Evolutionary conservation across 495 filamentous ascomycete genomes (phyloP).

Genomic region (Penicillium cinerascens): DNA sequence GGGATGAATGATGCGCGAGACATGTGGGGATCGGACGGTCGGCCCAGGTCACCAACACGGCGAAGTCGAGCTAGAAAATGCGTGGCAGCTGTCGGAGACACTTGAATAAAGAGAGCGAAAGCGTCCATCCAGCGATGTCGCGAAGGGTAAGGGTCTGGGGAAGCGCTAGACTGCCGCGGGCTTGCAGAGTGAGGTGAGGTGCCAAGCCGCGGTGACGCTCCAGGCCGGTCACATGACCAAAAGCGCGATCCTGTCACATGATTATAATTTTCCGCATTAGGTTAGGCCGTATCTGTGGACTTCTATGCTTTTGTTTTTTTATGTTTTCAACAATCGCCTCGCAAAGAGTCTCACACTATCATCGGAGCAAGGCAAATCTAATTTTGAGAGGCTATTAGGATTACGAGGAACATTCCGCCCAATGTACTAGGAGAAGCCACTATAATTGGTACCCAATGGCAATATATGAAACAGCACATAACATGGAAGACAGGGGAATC

Average conservation of each 20-base stretch:
- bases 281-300: conserved; percentile 18
- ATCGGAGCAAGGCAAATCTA: conserved; percentile 2
- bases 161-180: conserved; percentile 23
- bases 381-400: conserved; percentile 6
- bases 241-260: conserved; percentile 32
- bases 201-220: conserved; percentile 36
- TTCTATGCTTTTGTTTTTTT: background rate
- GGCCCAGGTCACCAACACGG: conserved; percentile 32
- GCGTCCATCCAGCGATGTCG: conserved; percentile 30
- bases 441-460: background rate
- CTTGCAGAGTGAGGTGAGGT: conserved; percentile 38
- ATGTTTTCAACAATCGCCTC: background rate
- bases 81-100: conserved; percentile 20
- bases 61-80: conserved; percentile 26
- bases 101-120: conserved; percentile 19
- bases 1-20: conserved; percentile 47
- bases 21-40: conserved; percentile 49
- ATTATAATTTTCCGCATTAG: conserved; percentile 13
- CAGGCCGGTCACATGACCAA: conserved; percentile 28
- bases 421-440: background rate
- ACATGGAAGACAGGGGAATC: conserved; percentile 31
- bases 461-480: conserved; percentile 11
- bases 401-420: background rate
- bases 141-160: conserved; percentile 17
- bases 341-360: background rate